Percentiles rank a stretch among this genome's conserved stretches.
These are phyloP conservation scores for Podospora fimiseda DNA, from an alignment of 495 filamentous ascomycete species.

Conservation along the genomic window DNA sequence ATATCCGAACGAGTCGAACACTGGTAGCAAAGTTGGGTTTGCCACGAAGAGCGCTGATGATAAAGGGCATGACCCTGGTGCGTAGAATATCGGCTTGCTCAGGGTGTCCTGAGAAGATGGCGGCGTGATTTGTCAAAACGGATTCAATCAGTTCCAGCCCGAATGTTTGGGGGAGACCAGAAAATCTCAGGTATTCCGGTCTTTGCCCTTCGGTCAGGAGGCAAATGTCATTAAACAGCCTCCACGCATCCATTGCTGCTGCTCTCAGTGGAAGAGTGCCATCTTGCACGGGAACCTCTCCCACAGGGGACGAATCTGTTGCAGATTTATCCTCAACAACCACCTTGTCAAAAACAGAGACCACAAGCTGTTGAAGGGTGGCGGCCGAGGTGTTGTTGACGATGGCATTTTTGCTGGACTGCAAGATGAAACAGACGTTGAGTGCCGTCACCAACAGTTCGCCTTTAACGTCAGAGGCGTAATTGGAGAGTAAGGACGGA, in stretches of 20 bases:
- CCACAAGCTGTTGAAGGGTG: constrained; percentile 88
- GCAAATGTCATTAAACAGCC: constrained; percentile 85
- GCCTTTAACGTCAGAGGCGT: constrained; percentile 71
- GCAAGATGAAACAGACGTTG: constrained; percentile 84
- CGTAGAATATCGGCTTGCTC: constrained; percentile 77
- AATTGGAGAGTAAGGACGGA: constrained; percentile 87
- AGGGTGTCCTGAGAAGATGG: constrained; percentile 67
- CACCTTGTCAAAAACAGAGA: constrained; percentile 88
- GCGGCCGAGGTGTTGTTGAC: constrained; percentile 93
- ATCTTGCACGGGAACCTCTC: constrained; percentile 58
- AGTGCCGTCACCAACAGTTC: constrained; percentile 74
- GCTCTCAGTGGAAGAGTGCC: constrained; percentile 58
- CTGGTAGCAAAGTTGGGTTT: constrained; percentile 75
- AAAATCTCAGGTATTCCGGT: constrained; percentile 70
- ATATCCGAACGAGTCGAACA: constrained; percentile 71
- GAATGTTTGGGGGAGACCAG: constrained; percentile 69
- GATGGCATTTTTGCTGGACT: constrained; percentile 81
- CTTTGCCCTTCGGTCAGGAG: constrained; percentile 77
- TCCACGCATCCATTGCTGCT: constrained; percentile 81
- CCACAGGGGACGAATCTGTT: constrained; percentile 45
- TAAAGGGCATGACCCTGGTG: constrained; percentile 74
- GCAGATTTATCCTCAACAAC: constrained; percentile 62
- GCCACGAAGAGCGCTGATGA: constrained; percentile 71
- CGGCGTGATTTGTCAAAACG: constrained; percentile 73
- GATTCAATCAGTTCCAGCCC: constrained; percentile 89